Conservation (phyloP, 495 filamentous ascomycete species). For the Podospora bellae-mahoneyi region DNA sequence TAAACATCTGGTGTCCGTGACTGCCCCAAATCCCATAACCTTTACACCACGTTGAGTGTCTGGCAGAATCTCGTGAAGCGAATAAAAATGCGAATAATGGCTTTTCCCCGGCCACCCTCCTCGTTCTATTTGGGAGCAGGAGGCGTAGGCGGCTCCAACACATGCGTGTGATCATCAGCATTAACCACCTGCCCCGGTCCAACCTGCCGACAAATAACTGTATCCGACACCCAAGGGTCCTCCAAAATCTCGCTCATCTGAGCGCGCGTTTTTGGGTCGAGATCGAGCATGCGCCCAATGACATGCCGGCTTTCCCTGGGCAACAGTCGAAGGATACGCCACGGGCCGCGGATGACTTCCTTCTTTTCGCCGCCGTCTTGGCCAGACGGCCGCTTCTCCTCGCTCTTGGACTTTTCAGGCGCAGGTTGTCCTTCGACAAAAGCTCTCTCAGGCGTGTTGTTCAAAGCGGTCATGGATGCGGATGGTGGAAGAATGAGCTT, state of each 20-base stretch:
- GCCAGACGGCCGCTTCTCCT: constrained; percentile 19
- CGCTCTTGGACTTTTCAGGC: constrained; percentile 9
- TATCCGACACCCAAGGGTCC: constrained; percentile 84
- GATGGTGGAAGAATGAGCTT: constrained; percentile 41
- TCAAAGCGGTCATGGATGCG: constrained; percentile 38
- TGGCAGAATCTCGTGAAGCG: neutral
- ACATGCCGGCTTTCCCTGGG: constrained; percentile 87
- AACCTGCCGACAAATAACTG: constrained; percentile 55
- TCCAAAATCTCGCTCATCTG: constrained; percentile 77
- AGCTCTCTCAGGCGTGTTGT: constrained; percentile 35
- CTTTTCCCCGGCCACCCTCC: neutral
- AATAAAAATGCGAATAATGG: neutral
- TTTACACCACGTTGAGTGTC: neutral
- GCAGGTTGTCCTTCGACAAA: constrained; percentile 33
- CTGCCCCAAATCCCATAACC: neutral
- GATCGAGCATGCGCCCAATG: constrained; percentile 87
- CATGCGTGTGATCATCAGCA: constrained; percentile 50
- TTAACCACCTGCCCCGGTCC: constrained; percentile 41
- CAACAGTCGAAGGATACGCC: constrained; percentile 85
- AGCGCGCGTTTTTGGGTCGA: constrained; percentile 79
- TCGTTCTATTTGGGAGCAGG: constrained; percentile 18
- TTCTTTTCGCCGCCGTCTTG: constrained; percentile 52
- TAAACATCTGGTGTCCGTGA: neutral
- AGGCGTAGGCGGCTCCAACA: constrained; percentile 50
- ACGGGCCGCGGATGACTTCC: constrained; percentile 86